Percentiles rank a stretch among this genome's conserved stretches.
These are phyloP conservation scores for Penicillium freii DNA, from an alignment of 2,329 filamentous ascomycete species.

Conservation along the genomic window DNA sequence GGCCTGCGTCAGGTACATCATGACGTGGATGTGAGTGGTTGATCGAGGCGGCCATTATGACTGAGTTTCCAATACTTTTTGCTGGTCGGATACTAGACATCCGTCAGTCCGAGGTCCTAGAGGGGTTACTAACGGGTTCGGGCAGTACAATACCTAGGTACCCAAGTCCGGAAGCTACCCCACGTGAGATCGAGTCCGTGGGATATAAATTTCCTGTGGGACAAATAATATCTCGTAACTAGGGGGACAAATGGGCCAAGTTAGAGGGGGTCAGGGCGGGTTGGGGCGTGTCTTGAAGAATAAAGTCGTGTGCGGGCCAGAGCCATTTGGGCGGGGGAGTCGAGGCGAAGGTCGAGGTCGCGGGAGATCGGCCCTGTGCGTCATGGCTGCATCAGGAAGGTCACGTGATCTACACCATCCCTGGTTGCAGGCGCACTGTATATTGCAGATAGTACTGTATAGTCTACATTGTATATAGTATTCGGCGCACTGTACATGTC, in stretches of 20 bases:
- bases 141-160: slow-evolving; percentile 13
- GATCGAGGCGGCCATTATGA: slow-evolving; percentile 29
- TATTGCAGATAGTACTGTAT: not conserved
- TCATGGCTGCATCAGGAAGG: slow-evolving; percentile 30
- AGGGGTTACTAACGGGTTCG: slow-evolving; percentile 18
- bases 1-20: slow-evolving; percentile 22
- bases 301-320: slow-evolving; percentile 9
- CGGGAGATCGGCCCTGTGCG: slow-evolving; percentile 36
- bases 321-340: slow-evolving; percentile 21
- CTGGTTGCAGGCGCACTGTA: not conserved
- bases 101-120: slow-evolving; percentile 10
- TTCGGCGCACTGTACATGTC: not conserved
- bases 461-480: slow-evolving; percentile 1
- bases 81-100: not conserved
- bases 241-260: not conserved
- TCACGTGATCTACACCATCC: slow-evolving; percentile 24
- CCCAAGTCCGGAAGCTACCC: slow-evolving; percentile 17
- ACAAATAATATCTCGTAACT: not conserved
- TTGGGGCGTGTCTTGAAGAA: slow-evolving; percentile 1
- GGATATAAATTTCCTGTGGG: not conserved
- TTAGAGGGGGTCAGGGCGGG: not conserved
- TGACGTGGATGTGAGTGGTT: slow-evolving; percentile 31
- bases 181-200: not conserved
- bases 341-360: slow-evolving; percentile 12
- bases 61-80: not conserved